Conservation (phyloP, 257 asterid genomes). For the Parsonsia alboflavescens region DNA sequence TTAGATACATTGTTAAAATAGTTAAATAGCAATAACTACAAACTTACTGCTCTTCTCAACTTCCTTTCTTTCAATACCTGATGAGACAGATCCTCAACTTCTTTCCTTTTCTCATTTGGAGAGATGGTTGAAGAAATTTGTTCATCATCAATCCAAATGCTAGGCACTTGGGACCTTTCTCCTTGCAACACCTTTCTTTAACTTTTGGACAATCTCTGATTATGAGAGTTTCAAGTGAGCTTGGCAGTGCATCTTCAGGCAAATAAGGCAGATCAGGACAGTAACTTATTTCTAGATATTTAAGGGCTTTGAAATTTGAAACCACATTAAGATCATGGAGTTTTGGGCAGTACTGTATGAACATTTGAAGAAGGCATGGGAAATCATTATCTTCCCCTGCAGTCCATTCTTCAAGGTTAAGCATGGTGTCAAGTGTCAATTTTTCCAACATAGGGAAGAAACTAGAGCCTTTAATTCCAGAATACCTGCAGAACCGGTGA, state of each 20-base stretch:
- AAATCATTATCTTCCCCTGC: constrained; percentile 38
- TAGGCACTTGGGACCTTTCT: constrained; percentile 26
- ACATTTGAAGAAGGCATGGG: constrained; percentile 25
- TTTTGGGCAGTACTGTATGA: constrained; percentile 35
- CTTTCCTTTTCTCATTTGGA: neutral
- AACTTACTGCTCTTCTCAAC: neutral
- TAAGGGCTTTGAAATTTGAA: constrained; percentile 24
- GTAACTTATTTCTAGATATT: constrained; percentile 27
- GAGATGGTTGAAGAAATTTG: constrained; percentile 15
- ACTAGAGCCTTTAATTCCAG: neutral
- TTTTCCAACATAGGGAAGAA: constrained; percentile 36
- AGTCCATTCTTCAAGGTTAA: constrained; percentile 35
- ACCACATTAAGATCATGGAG: constrained; percentile 29
- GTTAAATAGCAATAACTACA: neutral
- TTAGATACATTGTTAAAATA: no score
- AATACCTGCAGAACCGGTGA: constrained; percentile 19
- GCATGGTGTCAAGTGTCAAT: constrained; percentile 35
- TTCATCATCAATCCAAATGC: constrained; percentile 32
- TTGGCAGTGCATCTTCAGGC: constrained; percentile 35
- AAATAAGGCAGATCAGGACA: constrained; percentile 26
- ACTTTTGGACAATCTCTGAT: constrained; percentile 34
- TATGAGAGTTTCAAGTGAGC: constrained; percentile 27
- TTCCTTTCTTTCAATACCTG: neutral
- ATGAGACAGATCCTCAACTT: neutral
- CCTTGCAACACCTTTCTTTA: constrained; percentile 24